Evolutionary conservation across 768 basidiomycete species (phyloP), one percentile per base, ranked within the genome.

Genomic region (Rhizopogon vinicolor): DNA sequence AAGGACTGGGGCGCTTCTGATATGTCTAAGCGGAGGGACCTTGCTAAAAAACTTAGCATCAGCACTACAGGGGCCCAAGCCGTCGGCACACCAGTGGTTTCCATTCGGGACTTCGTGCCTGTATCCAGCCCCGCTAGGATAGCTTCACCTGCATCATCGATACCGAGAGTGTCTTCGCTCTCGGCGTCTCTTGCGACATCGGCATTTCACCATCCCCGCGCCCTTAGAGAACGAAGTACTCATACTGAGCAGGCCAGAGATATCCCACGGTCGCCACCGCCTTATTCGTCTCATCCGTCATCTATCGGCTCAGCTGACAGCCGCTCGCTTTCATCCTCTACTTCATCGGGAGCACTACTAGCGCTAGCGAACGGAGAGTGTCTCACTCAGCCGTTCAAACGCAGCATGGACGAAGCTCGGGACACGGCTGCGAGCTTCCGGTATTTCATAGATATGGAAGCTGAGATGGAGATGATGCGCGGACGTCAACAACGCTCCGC

Each of bases 111-210:
- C 60, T 90, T 90, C 64, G 68, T 80, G 22, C 87, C 88, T 35
- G 72, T 67, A 54, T 58, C 74, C 56, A 61, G 68, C 31, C 53
- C 77, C 8, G 57, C 74, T 55, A 72, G 78, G 43, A 64, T 70
- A 37, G 63, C 70, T 60, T 67, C 73, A 50, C 62, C 72, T 3
- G 64, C 77, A 35, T 65, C 79, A 5, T 66, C 74, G 28, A 62
- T 68, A 28, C 72, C 76, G 31, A 73, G 75, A 49, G 58, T 77
- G 33, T 91, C 88, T 51, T 81, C 84, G 5, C 78, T 91, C 42
- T 89, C 88, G 18, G 81, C 81, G n/a, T 89, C 88, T 35, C 73
- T 90, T 43, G 82, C 77, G 6, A 80, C 79, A 19, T 77, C 85
- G 18, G 71, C 72, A 14, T 82, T 88, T 60, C 78, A 86, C 56